Evolutionary conservation across 192 early-diverging fungal genomes (phyloP), one percentile per base, ranked within the genome.

Genomic region (Backusella psychrophila): DNA sequence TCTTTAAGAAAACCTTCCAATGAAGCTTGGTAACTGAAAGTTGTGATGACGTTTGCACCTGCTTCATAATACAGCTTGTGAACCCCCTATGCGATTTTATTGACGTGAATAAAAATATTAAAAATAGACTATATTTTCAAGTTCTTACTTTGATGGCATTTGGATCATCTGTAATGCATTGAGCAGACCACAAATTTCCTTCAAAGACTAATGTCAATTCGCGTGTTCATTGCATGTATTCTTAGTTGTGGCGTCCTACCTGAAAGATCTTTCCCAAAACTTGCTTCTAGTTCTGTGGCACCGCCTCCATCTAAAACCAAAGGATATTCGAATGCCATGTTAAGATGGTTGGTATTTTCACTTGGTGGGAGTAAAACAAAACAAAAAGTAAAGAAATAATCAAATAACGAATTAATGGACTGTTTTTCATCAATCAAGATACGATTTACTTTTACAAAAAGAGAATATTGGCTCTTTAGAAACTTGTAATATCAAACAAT

Each of bases 21-120:
- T 1, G 81, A 85, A 14, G 84, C 87, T 76, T 91, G 90, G 79
- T 90, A 91, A 8, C 87, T 86, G 69, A 82, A 86, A 12, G 89
- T 90, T 29, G 80, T 86, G 17, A 81, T 81, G 0, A 91, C 80
- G 42, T 91, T 86, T 19, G 87, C 85, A 1, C 89, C 89, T 3
- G 89, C 86, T 31, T 80, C 77, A 71, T 86, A 81, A 66, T 87
- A 90, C 31, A 59, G 44, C 38, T 69, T 74, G 69, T 91, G 90
- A 11, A 84, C 80, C 19, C 73, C 65, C 81, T 82, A 78, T 41
- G 15, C 19, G 4, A 66, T 34, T 4, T 39, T 42, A 56, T 63
- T 23, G 21, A 63, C 21, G 19, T 49, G 19, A 49, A 49, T n/a
- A 49, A 29, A 23, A 63, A 63, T 17, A 14, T 52, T 46, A 44